Percentiles rank a stretch among this genome's conserved stretches.
Conservation (phyloP, 176 grass and related monocot genomes). For the Aegilops speltoides region DNA sequence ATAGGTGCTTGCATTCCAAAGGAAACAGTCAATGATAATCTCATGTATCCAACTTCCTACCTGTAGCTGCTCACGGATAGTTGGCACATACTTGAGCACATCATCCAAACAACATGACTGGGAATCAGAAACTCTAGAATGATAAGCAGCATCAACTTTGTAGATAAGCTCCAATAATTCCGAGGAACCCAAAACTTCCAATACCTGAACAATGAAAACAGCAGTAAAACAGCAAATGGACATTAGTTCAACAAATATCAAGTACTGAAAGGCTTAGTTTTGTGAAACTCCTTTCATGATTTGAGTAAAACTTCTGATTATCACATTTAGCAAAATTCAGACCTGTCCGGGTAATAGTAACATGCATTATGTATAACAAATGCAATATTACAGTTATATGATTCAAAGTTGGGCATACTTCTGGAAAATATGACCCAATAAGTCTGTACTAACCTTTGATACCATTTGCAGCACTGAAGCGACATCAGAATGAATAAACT, state of each 20-base stretch:
- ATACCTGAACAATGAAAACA: conserved; percentile 48
- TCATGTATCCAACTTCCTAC: conserved; percentile 36
- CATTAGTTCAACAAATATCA: conserved; percentile 12
- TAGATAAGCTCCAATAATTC: conserved; percentile 60
- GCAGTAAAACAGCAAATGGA: neutral
- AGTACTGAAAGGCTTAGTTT: neutral
- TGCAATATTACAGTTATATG: neutral
- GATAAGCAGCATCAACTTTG: conserved; percentile 52
- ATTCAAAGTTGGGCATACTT: neutral
- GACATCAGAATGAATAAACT: conserved; percentile 84
- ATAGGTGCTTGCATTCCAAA: neutral
- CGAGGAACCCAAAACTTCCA: conserved; percentile 61
- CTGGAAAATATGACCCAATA: neutral
- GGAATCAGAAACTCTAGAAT: conserved; percentile 37
- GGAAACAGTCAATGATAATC: neutral
- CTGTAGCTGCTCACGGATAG: conserved; percentile 63
- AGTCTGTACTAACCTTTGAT: conserved; percentile 53
- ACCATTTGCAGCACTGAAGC: conserved; percentile 62
- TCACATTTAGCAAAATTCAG: neutral
- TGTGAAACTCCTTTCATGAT: neutral
- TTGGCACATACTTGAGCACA: conserved; percentile 61
- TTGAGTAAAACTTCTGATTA: neutral
- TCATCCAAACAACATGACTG: conserved; percentile 37
- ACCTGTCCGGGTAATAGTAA: neutral
- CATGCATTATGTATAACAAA: neutral